phyloP scores from a whole-genome alignment of 148 eudicot genomes.

The Bassia scoparia region DNA sequence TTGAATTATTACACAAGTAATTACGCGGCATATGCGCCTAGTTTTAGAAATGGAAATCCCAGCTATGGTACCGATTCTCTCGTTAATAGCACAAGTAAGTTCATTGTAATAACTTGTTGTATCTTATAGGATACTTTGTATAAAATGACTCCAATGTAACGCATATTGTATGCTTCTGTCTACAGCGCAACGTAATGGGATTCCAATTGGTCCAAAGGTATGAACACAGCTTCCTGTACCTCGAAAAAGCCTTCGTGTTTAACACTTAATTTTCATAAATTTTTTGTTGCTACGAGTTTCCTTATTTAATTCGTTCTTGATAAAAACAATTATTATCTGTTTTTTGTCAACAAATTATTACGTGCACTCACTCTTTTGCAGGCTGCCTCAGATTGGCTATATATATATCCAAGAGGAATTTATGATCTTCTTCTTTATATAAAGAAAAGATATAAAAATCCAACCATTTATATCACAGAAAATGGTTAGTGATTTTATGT shows the following conservation, averaged over 20 bases:
- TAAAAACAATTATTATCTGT: background rate
- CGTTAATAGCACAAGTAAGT: slow-evolving; percentile 24
- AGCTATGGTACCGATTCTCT: slow-evolving; percentile 31
- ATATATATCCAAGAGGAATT: slow-evolving; percentile 33
- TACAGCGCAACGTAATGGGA: slow-evolving; percentile 23
- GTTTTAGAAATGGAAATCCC: slow-evolving; percentile 17
- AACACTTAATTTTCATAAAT: background rate
- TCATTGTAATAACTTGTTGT: background rate
- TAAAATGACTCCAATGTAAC: background rate
- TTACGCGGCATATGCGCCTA: slow-evolving; percentile 39
- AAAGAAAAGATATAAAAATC: slow-evolving; percentile 24
- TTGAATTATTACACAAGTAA: slow-evolving; percentile 56
- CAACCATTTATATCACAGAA: slow-evolving; percentile 33
- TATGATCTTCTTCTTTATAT: slow-evolving; percentile 24
- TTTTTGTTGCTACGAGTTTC: background rate
- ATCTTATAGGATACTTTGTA: slow-evolving; percentile 3
- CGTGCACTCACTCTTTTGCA: slow-evolving; percentile 4
- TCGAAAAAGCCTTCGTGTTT: background rate
- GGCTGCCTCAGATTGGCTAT: slow-evolving; percentile 32
- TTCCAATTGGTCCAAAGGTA: slow-evolving; percentile 28
- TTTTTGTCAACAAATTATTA: background rate
- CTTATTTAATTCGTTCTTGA: too few species aligned
- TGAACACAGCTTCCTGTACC: background rate
- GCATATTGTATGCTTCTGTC: background rate
- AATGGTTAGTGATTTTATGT: slow-evolving; percentile 24